Evolutionary conservation across 345 rosid species (phyloP), one percentile per base, ranked within the genome.

Genomic region (Kernera saxatilis): DNA sequence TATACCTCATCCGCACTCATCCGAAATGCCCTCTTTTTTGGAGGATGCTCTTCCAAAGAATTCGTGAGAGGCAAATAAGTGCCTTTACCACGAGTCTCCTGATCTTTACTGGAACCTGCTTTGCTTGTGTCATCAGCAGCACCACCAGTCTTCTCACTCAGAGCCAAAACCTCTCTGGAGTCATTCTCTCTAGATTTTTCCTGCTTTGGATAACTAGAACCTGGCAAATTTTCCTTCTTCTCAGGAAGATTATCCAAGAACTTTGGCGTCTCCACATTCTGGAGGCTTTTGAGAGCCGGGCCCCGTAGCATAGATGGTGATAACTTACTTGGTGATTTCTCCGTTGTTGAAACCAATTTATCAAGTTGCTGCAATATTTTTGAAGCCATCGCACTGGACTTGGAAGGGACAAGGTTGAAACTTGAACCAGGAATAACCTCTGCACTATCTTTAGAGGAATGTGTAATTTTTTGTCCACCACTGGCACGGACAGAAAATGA

Each of bases 1-100:
- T 14, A 30, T 73, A 87, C 98, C 97, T 92, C 98, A 72, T 83
- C 84, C 11, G 97, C 94, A 58, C 83, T 88, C 87, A 92, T 95
- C 70, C 81, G 86, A 81, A 92, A 95, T 68, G 83, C 83, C 50
- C 51, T 61, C 61, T 79, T 87, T 67, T 73, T 87, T 17, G 65
- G 63, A 64, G 81, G 75, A 29, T 64, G 59, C 48, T 78, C 73
- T 26, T 22, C 51, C 68, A 40, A 54, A 64, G 84, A 70, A 69
- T 77, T 84, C 5, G 44, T 18, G 66, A 60, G 73, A 46, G 79
- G 45, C 66, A 72, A n/a, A 80, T 70, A 82, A 29, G 59, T 43
- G 2, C 77, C 61, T 69, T 71, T 78, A 19, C 9, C 80, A 58
- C 49, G 60, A 56, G 79, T 54, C 39, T 59, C 55, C 54, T 58